Evolutionary conservation across 495 filamentous ascomycete genomes (phyloP).

Genomic region (Neurospora sp.): DNA sequence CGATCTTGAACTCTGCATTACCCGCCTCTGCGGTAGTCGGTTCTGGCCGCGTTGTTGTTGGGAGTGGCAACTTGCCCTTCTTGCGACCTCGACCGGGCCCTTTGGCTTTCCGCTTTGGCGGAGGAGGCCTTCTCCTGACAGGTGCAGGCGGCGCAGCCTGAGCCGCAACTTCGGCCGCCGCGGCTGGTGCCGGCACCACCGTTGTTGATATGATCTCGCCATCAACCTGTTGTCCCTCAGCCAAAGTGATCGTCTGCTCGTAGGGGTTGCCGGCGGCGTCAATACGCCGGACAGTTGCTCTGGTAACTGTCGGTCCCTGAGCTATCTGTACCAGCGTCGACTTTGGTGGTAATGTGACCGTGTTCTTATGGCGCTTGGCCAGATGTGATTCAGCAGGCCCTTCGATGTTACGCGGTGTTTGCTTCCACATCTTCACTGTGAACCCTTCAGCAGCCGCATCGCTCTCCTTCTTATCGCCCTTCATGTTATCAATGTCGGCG

Average conservation of each 20-base stretch:
- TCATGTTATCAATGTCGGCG: conserved; percentile 33
- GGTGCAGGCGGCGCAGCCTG: conserved; percentile 23
- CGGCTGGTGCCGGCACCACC: conserved; percentile 30
- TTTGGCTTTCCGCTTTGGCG: conserved; percentile 66
- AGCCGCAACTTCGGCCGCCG: conserved; percentile 13
- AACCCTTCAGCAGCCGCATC: conserved; percentile 49
- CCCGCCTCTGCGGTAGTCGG: conserved; percentile 16
- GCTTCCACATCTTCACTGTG: conserved; percentile 66
- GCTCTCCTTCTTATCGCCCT: conserved; percentile 37
- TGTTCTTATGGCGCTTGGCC: conserved; percentile 77
- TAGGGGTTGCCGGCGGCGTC: conserved; percentile 71
- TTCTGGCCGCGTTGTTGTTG: conserved; percentile 17
- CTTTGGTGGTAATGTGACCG: conserved; percentile 36
- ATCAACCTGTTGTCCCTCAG: conserved; percentile 71
- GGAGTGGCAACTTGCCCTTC: conserved; percentile 48
- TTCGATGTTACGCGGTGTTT: conserved; percentile 67
- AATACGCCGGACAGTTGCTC: conserved; percentile 65
- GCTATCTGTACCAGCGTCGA: conserved; percentile 30
- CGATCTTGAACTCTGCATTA: conserved; percentile 13
- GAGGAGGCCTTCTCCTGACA: conserved; percentile 53
- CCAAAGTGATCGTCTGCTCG: conserved; percentile 69
- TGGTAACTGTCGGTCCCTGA: conserved; percentile 45
- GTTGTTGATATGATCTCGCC: conserved; percentile 63
- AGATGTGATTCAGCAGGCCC: conserved; percentile 68
- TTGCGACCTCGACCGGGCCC: conserved; percentile 57